Base-by-base conservation (phyloP, 169 alveolate species). In the Toxoplasma gondii region DNA sequence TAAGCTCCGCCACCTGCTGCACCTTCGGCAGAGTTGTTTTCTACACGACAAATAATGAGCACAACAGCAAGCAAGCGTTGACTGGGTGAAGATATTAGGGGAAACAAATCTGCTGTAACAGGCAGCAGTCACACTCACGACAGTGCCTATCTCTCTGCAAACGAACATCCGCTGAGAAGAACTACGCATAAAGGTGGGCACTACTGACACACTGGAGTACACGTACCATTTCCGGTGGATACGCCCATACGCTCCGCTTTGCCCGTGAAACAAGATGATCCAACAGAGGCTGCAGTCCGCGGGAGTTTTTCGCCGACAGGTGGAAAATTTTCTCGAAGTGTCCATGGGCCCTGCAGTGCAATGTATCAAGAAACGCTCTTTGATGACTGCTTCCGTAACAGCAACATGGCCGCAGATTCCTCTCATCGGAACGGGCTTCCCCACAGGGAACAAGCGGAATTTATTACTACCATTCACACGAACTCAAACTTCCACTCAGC, bases 221-320 rank as follows among this genome's bases (percentile, higher is more conserved):
- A 44, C 88, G 64, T 69, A 94, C 96, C 96, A 94, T 88, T 0
- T 96, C 98, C 69, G 97, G 96, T 36, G 98, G 98, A 78, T 97
- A 97, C 34, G 95, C 93, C 98, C 98, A 97, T 53, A 93, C 94
- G 41, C 97, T 96, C 36, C 97, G 97, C 90, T 92, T 96, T 24
- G 98, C 94, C 92, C 78, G 83, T 67, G 92, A 64, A 67, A 94
- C 84, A 44, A 97, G 96, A 88, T 95, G 96, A 38, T 96, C 95
- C 67, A 97, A 34, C 34, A 97, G 58, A 49, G 93, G 96, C n/a
- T 95, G 96, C 41, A 96, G 78, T 12, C 98, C 98, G 82, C 96
- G 95, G 36, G 94, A 93, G 90, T 97, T 94, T 86, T 97, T 97
- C 29, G 98, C 98, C 44, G 98, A 96, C 41, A 97, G 95, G 91